Percentiles rank a stretch among this genome's conserved stretches.
Conservation (phyloP, 805 yeast genomes). For the Wickerhamomyces canadensis region DNA sequence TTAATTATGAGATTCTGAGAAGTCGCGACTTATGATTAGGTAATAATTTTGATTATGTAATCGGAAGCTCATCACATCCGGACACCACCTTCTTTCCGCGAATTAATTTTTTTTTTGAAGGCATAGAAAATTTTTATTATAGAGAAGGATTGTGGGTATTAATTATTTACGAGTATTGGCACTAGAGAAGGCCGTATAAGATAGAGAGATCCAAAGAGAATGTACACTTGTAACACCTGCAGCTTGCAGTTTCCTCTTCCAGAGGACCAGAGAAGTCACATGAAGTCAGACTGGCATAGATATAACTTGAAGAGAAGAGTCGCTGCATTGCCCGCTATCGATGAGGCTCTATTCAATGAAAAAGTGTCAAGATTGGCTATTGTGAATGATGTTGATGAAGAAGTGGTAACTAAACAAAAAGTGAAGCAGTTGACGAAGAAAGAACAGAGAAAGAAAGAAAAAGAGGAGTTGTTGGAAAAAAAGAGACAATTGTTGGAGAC, state of each 20-base stretch:
- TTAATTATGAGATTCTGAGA: no score
- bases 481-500: conserved; percentile 34
- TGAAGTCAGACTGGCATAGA: conserved; percentile 98
- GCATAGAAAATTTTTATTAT: not conserved
- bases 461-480: conserved; percentile 36
- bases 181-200: not conserved
- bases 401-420: conserved; percentile 12
- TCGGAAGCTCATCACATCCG: not conserved
- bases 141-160: not conserved
- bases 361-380: conserved; percentile 41
- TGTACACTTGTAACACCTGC: conserved; percentile 83
- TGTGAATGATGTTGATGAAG: conserved; percentile 17
- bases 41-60: not conserved
- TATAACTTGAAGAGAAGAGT: conserved; percentile 93
- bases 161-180: no score
- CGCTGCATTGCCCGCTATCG: conserved; percentile 74
- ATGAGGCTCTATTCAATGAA: conserved; percentile 61
- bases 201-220: not conserved
- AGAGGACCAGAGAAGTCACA: conserved; percentile 79
- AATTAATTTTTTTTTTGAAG: not conserved
- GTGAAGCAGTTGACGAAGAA: conserved; percentile 34
- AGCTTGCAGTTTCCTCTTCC: conserved; percentile 70
- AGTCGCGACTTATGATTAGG: no score
- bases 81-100: not conserved
- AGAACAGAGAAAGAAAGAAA: conserved; percentile 36